Percentiles rank a stretch among this genome's conserved stretches.
phyloP scores from a whole-genome alignment of 148 eudicot genomes.

The Chenopodium quinoa region DNA sequence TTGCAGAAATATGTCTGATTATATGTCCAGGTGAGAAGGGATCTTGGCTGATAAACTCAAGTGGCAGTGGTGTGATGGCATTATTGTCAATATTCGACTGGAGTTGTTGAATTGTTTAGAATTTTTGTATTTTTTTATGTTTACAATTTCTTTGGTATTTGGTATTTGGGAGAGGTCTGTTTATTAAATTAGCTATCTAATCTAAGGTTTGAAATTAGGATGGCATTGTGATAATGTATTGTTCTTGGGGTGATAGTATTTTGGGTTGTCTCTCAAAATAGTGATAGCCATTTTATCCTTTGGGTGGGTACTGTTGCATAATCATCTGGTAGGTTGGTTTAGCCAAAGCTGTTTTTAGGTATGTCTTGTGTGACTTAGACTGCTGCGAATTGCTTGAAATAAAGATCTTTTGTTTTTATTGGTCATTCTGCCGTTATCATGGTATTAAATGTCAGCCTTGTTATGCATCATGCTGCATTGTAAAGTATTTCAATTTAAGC shows the following conservation, averaged over 20 bases:
- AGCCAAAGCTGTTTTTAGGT: neutral
- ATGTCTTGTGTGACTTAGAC: neutral
- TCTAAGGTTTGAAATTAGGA: neutral
- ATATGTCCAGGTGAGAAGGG: neutral
- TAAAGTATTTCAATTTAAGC: no score
- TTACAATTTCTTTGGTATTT: no score
- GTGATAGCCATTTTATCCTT: no score
- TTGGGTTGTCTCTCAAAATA: neutral
- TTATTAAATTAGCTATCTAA: neutral
- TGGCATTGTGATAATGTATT: neutral
- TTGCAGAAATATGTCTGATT: neutral
- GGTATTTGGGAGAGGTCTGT: neutral
- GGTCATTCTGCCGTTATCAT: neutral
- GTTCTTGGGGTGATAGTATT: neutral
- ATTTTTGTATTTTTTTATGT: no score
- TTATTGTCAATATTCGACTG: neutral
- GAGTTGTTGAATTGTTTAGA: neutral
- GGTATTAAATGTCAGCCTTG: no score
- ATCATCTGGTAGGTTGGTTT: neutral
- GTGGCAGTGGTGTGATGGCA: neutral
- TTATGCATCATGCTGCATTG: no score
- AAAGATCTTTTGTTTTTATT: neutral
- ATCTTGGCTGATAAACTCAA: neutral
- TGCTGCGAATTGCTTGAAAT: neutral
- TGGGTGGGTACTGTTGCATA: neutral